A percentile compares a stretch with the other conserved stretches of the same genome.
Conservation (phyloP, 257 asterid genomes). For the Prunella vulgaris region DNA sequence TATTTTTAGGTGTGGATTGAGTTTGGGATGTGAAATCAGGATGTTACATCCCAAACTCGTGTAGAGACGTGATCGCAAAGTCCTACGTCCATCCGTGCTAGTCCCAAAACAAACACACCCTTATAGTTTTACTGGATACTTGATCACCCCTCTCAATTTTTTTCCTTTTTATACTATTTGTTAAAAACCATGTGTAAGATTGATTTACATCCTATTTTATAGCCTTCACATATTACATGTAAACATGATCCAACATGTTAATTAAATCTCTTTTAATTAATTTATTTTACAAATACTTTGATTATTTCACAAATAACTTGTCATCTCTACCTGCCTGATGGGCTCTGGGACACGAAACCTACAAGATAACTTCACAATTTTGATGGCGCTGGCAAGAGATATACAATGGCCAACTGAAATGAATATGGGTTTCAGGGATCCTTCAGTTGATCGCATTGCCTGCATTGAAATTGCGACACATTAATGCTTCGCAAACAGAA, state of each 20-base stretch:
- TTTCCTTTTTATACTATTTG: background rate
- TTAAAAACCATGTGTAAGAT: background rate
- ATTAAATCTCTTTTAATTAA: background rate
- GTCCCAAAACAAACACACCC: too few relatives aligned
- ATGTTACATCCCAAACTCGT: too few relatives aligned
- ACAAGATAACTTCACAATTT: conserved; percentile 57
- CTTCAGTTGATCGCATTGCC: conserved; percentile 67
- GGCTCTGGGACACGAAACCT: conserved; percentile 87
- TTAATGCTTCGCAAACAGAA: background rate
- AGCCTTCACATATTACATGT: background rate
- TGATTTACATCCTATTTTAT: background rate
- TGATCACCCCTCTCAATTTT: background rate
- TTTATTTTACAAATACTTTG: background rate
- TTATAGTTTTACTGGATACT: background rate
- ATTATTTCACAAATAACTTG: background rate
- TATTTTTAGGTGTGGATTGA: too few relatives aligned
- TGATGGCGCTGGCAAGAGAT: conserved; percentile 58
- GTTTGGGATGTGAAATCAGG: too few relatives aligned
- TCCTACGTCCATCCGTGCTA: too few relatives aligned
- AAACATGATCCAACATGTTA: background rate
- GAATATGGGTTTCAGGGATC: conserved; percentile 69
- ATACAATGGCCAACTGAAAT: conserved; percentile 82
- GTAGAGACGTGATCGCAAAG: too few relatives aligned
- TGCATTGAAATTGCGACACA: conserved; percentile 26
- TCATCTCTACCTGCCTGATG: conserved; percentile 61